Base-by-base conservation (phyloP, 106 monocot genomes). In the Acorus gramineus region DNA sequence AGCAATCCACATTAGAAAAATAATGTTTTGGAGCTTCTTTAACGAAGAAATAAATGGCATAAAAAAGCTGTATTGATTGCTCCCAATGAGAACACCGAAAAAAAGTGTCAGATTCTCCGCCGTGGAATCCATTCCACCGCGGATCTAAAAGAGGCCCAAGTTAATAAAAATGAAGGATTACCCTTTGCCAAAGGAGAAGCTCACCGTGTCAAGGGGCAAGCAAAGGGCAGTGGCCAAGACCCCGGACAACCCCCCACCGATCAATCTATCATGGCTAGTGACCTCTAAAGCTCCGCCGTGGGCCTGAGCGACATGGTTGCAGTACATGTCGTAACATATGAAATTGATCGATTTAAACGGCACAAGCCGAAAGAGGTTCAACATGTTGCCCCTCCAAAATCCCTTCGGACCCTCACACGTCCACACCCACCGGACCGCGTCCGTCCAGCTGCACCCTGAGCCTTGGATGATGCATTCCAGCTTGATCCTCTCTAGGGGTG, bases 281-380 rank as follows among this genome's bases (percentile, higher is more conserved):
- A 76, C 73, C 62, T 79, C 81, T 28, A 28, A 1, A 4, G 12
- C 61, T 49, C 74, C 78, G 10, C 66, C 71, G 2, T 62, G 42
- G 11, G 57, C 0, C 2, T 42, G 59, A 44, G 61, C 70, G 12
- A 80, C 70, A 14, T 14, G 59, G 49, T 79, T 73, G 14, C 82
- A 12, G 53, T 82, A 86, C 81, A 77, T 82, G 63, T 86, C 86
- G n/a, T 82, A 86, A 64, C 75, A 68, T 7, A 76, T 73, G 70
- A 86, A 79, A 59, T 73, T 86, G 65, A 86, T 73, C 9, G 79
- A 75, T 51, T 86, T 86, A 75, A 86, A 86, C 2, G 86, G 86
- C 4, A 79, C 73, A 76, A 79, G 82, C 4, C 85, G 65, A 11
- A 86, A 70, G 5, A 86, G 70, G 57, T 86, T 86, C 0, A 82